Conservation (phyloP, 192 early-diverging fungal species). For the Coemansia sp. region DNA sequence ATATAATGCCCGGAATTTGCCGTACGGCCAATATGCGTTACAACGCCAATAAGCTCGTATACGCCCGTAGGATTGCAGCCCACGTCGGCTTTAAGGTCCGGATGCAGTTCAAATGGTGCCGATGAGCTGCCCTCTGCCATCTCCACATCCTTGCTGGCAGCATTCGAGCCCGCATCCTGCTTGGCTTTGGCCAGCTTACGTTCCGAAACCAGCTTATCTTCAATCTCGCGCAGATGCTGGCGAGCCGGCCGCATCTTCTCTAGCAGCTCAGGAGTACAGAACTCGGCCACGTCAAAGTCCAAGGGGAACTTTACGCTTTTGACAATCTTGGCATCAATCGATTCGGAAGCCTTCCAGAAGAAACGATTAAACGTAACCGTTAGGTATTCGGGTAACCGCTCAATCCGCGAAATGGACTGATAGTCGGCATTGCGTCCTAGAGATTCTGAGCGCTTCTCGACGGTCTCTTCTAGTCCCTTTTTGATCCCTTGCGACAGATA, state of each 20-base stretch:
- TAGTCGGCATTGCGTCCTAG: constrained; percentile 80
- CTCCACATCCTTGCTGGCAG: constrained; percentile 20
- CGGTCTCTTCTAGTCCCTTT: constrained; percentile 70
- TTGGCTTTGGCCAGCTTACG: constrained; percentile 49
- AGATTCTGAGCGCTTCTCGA: constrained; percentile 87
- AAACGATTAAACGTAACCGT: constrained; percentile 91
- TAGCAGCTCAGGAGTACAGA: constrained; percentile 81
- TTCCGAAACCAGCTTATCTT: constrained; percentile 63
- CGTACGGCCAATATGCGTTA: constrained; percentile 93
- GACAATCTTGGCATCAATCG: constrained; percentile 87
- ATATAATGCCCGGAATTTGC: constrained; percentile 96
- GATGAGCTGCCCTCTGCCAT: constrained; percentile 14
- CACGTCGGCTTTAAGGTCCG: constrained; percentile 70
- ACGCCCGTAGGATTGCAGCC: constrained; percentile 84
- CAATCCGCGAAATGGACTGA: constrained; percentile 69
- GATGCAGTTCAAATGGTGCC: constrained; percentile 54
- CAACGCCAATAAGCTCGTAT: constrained; percentile 90
- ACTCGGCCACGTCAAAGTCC: constrained; percentile 82
- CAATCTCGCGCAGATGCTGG: constrained; percentile 65
- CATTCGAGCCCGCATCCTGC: background rate
- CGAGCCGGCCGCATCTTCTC: constrained; percentile 67
- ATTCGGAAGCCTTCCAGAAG: constrained; percentile 85
- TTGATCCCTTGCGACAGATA: constrained; percentile 41
- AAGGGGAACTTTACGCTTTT: constrained; percentile 94
- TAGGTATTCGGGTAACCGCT: constrained; percentile 84